phyloP scores from a whole-genome alignment of 2,329 filamentous ascomycete species.

The Stagonosporopsis chrysanthemi region DNA sequence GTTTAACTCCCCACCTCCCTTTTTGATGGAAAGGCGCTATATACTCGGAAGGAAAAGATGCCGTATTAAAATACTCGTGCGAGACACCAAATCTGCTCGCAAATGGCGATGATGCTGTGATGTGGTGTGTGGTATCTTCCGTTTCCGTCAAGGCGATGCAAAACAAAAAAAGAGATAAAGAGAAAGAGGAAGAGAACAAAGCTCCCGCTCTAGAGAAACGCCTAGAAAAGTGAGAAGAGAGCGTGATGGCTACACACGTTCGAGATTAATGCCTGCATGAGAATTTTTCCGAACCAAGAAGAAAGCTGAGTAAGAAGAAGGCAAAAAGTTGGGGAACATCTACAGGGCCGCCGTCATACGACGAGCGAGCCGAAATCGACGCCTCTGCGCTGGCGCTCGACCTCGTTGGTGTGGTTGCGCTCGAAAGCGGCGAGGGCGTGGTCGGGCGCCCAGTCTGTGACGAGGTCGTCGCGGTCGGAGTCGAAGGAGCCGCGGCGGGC shows the following conservation, averaged over 20 bases:
- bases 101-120: constrained; percentile 20
- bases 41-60: constrained; percentile 5
- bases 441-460: constrained; percentile 39
- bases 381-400: constrained; percentile 32
- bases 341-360: constrained; percentile 41
- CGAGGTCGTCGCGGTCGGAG: constrained; percentile 18
- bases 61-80: constrained; percentile 18
- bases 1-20: no score
- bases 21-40: constrained; percentile 13
- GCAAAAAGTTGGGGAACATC: constrained; percentile 31
- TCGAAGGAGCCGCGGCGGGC: constrained; percentile 12
- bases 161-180: neutral
- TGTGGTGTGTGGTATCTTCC: constrained; percentile 14
- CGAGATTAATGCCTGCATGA: constrained; percentile 8
- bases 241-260: constrained; percentile 2
- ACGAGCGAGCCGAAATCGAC: constrained; percentile 36
- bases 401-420: constrained; percentile 17
- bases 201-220: neutral
- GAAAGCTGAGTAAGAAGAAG: no score
- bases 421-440: constrained; percentile 24
- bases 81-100: constrained; percentile 12
- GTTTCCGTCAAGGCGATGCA: constrained; percentile 5
- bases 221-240: neutral
- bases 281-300: neutral
- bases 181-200: neutral